Evolutionary conservation across 208 protist genomes (phyloP), one percentile per base, ranked within the genome.

Genomic region (Leishmania gerbilli): DNA sequence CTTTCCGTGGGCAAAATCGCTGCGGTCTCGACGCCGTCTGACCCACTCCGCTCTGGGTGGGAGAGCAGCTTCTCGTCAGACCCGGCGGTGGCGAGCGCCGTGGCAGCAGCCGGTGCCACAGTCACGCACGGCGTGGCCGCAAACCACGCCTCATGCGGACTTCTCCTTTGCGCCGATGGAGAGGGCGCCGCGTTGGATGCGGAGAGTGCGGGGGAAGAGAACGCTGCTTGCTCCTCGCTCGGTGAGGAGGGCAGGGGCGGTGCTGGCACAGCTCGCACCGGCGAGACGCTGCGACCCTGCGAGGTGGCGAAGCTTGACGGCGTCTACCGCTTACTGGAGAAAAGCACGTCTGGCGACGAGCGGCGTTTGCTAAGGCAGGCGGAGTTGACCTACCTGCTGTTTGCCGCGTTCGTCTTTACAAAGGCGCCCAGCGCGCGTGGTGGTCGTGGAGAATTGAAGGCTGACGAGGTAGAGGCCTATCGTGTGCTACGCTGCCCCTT

Each of bases 381-480:
- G n/a, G 87, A 93, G 60, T 64, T 88, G 69, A 82, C 80, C 27
- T 92, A 91, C 71, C 72, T 95, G 77, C 78, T 96, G 5, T 84
- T 96, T 60, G 84, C 84, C 13, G 86, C 82, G 24, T 92, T 94
- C 80, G 75, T 92, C 31, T 75, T 96, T n/a, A 75, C 87, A 9
- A 86, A 87, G 21, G 80, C 85, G 6, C 81, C 93, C 1, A 77
- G 62, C 24, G 76, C 85, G n/a, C 56, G 76, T 31, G 85, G 85
- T 55, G 91, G 90, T 24, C 87, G 90, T 74, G 93, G 90, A n/a
- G 76, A 85, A 21, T 17, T 96, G 34, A 82, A 83, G 1, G 49
- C 42, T 13, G 56, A 79, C 11, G 93, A 96, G 42, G 71, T 94
- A 15, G 77, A 88, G 17, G 79, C 88, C 27, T 95, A 92, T 77